Conservation (phyloP, 2,329 filamentous ascomycete species). For the Aspergillus piperis region DNA sequence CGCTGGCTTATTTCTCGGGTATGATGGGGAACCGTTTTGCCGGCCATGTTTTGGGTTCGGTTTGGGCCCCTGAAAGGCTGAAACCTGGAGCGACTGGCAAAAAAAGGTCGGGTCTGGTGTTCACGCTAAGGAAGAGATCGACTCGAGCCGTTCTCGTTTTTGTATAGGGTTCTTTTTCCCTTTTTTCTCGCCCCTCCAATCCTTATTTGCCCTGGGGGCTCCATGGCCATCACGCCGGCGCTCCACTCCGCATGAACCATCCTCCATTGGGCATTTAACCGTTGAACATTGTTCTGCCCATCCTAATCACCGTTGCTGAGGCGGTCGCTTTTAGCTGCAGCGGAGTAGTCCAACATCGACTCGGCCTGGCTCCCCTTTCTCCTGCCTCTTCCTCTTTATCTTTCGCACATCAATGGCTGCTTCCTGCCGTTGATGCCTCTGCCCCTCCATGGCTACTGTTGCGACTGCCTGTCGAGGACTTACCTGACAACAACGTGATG, state of each 20-base stretch:
- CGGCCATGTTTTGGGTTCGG: background rate
- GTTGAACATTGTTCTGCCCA: slow-evolving; percentile 24
- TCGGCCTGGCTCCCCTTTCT: slow-evolving; percentile 10
- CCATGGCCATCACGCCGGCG: slow-evolving; percentile 15
- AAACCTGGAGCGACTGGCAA: background rate
- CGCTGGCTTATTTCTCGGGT: background rate
- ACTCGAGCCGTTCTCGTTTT: background rate
- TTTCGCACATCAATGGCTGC: slow-evolving; percentile 13
- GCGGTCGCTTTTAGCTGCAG: slow-evolving; percentile 21
- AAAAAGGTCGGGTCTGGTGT: background rate
- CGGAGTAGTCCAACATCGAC: slow-evolving; percentile 11
- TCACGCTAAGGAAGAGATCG: slow-evolving; percentile 8
- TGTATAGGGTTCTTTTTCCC: slow-evolving; percentile 9
- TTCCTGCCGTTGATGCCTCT: slow-evolving; percentile 16
- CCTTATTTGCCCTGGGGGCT: slow-evolving; percentile 4
- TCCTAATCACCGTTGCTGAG: slow-evolving; percentile 20
- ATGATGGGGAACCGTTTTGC: background rate
- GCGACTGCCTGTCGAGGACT: slow-evolving; percentile 18
- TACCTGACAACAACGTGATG: slow-evolving; percentile 35
- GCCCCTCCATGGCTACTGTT: slow-evolving; percentile 28
- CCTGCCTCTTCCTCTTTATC: background rate
- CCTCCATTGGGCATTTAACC: slow-evolving; percentile 16
- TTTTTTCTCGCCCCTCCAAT: slow-evolving; percentile 3
- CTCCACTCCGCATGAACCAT: slow-evolving; percentile 24
- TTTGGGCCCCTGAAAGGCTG: slow-evolving; percentile 9